Evolutionary conservation across 495 filamentous ascomycete species (phyloP).

Genomic region (Pyrenopolyporus hunteri): DNA sequence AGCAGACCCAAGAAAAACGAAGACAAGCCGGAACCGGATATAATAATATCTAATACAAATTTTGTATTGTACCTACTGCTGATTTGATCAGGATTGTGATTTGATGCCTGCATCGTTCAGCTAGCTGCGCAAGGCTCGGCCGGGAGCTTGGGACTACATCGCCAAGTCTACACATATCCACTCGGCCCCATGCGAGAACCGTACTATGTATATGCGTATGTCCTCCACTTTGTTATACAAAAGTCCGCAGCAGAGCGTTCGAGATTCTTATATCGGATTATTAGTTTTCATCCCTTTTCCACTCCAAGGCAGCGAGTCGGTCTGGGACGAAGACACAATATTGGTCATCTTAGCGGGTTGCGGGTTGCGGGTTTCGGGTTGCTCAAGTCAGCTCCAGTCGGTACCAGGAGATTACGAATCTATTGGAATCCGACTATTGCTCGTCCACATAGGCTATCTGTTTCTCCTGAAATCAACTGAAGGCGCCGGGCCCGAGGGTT

Average conservation of each 20-base stretch:
- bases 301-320: conserved; percentile 17
- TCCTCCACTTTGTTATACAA: too few relatives aligned
- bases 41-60: too few relatives aligned
- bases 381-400: conserved; percentile 26
- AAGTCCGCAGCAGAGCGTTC: neutral
- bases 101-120: conserved; percentile 26
- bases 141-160: conserved; percentile 7
- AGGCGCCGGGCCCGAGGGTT: neutral
- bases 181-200: neutral
- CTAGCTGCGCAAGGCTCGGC: conserved; percentile 28
- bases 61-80: too few relatives aligned
- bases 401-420: conserved; percentile 31
- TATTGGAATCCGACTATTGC: conserved; percentile 8
- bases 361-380: neutral
- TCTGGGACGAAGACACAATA: neutral
- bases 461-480: neutral
- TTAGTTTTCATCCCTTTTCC: neutral
- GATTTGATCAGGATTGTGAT: neutral
- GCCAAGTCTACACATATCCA: conserved; percentile 8
- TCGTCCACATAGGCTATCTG: conserved; percentile 18
- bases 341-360: conserved; percentile 3
- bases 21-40: neutral
- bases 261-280: neutral
- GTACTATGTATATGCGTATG: too few relatives aligned
- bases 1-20: neutral